Conservation (phyloP, 1,284 basidiomycete species). For the Phellopilus nigrolimitatus region DNA sequence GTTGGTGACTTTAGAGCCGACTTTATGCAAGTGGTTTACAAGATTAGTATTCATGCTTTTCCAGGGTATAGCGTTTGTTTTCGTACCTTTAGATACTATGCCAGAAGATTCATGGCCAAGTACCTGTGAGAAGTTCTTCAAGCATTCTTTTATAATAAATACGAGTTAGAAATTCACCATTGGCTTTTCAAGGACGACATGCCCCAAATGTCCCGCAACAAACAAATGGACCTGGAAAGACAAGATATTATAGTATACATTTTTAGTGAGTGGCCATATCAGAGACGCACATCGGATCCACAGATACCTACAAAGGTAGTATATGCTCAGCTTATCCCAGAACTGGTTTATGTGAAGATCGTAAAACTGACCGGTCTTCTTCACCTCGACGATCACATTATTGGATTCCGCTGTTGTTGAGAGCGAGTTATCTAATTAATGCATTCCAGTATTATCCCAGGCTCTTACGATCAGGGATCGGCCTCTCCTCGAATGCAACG, state of each 20-base stretch:
- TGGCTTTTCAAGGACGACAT: constrained; percentile 71
- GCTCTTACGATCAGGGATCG: too few relatives aligned
- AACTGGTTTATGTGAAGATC: too few relatives aligned
- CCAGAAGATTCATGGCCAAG: constrained; percentile 58
- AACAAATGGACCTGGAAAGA: constrained; percentile 65
- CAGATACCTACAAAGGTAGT: constrained; percentile 65
- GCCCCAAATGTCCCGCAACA: constrained; percentile 69
- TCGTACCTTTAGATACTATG: constrained; percentile 38
- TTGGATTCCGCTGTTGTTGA: constrained; percentile 62
- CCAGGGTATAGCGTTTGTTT: constrained; percentile 2
- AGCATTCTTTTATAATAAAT: constrained; percentile 8
- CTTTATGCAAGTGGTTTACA: constrained; percentile 36
- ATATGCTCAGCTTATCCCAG: neutral
- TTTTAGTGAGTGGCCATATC: constrained; percentile 13
- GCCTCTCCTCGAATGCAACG: too few relatives aligned
- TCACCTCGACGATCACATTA: constrained; percentile 87
- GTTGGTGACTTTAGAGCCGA: constrained; percentile 66
- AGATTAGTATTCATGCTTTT: neutral
- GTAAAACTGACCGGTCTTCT: constrained; percentile 81
- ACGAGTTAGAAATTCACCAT: constrained; percentile 47
- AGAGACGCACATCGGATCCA: constrained; percentile 73
- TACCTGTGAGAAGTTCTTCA: constrained; percentile 32
- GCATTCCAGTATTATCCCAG: too few relatives aligned
- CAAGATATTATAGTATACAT: constrained; percentile 14
- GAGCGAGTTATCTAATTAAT: too few relatives aligned